Evolutionary conservation across 2,329 filamentous ascomycete genomes (phyloP), one percentile per base, ranked within the genome.

Genomic region (Sclerotiophoma versabilis): DNA sequence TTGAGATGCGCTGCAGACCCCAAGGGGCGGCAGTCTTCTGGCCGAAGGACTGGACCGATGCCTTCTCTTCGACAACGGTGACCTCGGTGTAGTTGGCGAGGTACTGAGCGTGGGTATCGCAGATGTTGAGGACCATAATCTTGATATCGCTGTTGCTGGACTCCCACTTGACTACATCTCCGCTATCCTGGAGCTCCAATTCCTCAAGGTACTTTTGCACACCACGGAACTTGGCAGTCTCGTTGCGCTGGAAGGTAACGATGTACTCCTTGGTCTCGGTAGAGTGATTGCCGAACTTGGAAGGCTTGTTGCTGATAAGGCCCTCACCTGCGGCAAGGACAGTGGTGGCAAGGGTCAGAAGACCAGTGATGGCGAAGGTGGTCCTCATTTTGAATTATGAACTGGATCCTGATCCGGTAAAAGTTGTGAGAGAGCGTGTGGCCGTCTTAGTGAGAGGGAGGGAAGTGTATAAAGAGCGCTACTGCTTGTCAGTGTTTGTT

Each of bases 1-100:
- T 69, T 4, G 78, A 80, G 49, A 81, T 76, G 49, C 77, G 74
- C 62, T 80, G 74, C 8, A 81, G 70, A 36, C 79, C 79, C 79
- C 79, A 81, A 0, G 79, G 77, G 10, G 78, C 67, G 33, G 70
- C 66, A 3, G 61, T 46, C 19, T 75, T 71, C 9, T 66, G 53
- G 12, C 64, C 63, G 20, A 66, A 71, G 5, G 67, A 71, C 44
- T 68, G 56, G 44, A 78, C 69, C 2, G 59, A 54, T n/a, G 67
- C 68, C 44, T 74, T 70, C 60, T 77, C 71, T 57, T 80, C 79
- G 11, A 81, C 73, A 9, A 73, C 49, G 4, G 65, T 68, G 46
- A 81, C 66, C 36, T 79, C 76, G 9, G 63, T 55, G 72, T 79
- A 75, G 48, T 66, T 71, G 29, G 70, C 64, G 15, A 80, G 69